Evolutionary conservation across 2,329 filamentous ascomycete species (phyloP).

Genomic region (Chrysosporium queenslandicum): DNA sequence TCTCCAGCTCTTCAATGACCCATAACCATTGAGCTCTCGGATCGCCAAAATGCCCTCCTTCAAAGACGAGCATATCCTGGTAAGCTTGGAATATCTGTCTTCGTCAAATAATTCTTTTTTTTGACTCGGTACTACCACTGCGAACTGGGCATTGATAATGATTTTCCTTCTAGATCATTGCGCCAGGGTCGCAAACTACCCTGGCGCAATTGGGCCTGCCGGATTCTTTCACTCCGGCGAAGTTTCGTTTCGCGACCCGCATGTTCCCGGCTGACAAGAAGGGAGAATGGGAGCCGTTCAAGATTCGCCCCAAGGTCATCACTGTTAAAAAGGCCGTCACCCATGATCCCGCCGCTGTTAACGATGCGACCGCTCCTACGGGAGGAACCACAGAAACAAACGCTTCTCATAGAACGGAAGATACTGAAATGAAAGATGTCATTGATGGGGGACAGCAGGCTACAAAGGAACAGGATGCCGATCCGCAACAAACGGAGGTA

Average conservation of each 20-base stretch:
- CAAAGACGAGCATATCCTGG: constrained; percentile 45
- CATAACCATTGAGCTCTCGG: background rate
- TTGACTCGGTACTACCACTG: background rate
- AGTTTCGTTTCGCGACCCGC: constrained; percentile 74
- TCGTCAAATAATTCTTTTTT: background rate
- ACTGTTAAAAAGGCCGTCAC: constrained; percentile 20
- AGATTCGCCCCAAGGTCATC: constrained; percentile 51
- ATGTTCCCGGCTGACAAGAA: constrained; percentile 77
- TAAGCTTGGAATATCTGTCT: constrained; percentile 23
- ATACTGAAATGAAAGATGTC: constrained; percentile 40
- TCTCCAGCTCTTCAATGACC: background rate
- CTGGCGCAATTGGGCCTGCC: constrained; percentile 82
- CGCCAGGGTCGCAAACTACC: constrained; percentile 71
- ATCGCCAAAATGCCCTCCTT: constrained; percentile 39
- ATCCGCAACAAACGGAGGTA: constrained; percentile 26
- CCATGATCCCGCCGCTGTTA: background rate
- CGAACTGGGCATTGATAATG: background rate
- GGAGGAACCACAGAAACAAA: constrained; percentile 13
- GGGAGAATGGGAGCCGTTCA: constrained; percentile 71
- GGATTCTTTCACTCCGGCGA: constrained; percentile 85
- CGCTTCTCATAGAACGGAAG: constrained; percentile 22
- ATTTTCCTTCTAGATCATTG: constrained; percentile 36
- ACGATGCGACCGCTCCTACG: background rate
- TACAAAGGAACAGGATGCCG: constrained; percentile 19
- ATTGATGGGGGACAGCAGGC: constrained; percentile 19